phyloP scores from a whole-genome alignment of 805 yeast genomes.

The Priceomyces haplophilus region DNA sequence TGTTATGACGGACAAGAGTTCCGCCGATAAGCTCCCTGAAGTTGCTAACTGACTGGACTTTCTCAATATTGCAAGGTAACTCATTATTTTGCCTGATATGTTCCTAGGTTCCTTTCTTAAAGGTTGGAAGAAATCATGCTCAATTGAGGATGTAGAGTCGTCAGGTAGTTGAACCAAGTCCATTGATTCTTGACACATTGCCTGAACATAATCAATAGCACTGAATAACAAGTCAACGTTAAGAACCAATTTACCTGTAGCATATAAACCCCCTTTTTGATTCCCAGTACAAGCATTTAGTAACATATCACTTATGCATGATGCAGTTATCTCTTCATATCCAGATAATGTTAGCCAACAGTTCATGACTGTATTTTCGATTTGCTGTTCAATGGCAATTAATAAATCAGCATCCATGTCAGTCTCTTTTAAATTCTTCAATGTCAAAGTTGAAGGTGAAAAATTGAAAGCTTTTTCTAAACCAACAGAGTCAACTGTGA shows the following conservation, averaged over 20 bases:
- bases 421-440: constrained; percentile 10
- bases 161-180: constrained; percentile 5
- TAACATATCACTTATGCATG: constrained; percentile 87
- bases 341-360: constrained; percentile 87
- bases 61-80: constrained; percentile 78
- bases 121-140: constrained; percentile 31
- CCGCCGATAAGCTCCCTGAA: constrained; percentile 54
- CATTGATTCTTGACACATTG: constrained; percentile 14
- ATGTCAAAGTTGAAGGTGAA: constrained; percentile 10
- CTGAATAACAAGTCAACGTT: constrained; percentile 73
- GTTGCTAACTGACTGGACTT: constrained; percentile 45
- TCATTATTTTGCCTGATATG: constrained; percentile 84
- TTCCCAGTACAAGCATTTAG: constrained; percentile 75
- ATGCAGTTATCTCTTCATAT: constrained; percentile 87
- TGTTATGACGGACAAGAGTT: constrained; percentile 75
- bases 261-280: constrained; percentile 60
- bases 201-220: constrained; percentile 58
- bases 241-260: constrained; percentile 69
- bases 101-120: constrained; percentile 72
- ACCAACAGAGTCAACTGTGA: constrained; percentile 63
- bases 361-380: constrained; percentile 55
- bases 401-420: constrained; percentile 45
- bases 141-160: constrained; percentile 8
- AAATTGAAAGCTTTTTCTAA: constrained; percentile 17
- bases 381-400: constrained; percentile 56